Evolutionary conservation across 2,329 filamentous ascomycete species (phyloP).

Genomic region (Penicillium vulpinum): DNA sequence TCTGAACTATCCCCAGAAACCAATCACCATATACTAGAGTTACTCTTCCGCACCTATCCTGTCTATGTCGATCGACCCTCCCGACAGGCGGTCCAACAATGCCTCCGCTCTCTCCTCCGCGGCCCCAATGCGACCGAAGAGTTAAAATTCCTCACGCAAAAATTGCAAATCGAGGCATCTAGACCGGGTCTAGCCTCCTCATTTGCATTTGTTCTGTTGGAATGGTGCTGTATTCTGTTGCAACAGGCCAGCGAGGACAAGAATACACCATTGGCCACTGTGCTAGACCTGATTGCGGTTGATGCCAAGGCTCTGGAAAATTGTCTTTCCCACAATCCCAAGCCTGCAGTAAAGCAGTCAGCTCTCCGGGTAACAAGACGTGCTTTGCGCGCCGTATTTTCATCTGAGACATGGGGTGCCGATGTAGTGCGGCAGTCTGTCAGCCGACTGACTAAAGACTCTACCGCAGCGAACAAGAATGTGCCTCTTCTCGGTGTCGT

Average conservation of each 20-base stretch:
- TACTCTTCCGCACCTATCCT: constrained; percentile 84
- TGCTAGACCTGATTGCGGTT: constrained; percentile 64
- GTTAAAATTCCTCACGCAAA: constrained; percentile 61
- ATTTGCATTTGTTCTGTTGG: constrained; percentile 83
- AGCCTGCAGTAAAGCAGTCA: constrained; percentile 66
- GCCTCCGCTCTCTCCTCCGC: constrained; percentile 68
- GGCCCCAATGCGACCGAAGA: constrained; percentile 54
- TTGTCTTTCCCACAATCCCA: constrained; percentile 67
- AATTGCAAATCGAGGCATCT: constrained; percentile 69
- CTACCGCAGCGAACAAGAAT: constrained; percentile 65
- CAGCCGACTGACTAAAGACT: constrained; percentile 67
- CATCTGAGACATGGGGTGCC: constrained; percentile 57
- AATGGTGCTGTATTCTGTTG: constrained; percentile 83
- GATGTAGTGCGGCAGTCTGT: constrained; percentile 65
- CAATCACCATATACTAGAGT: constrained; percentile 57
- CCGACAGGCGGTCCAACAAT: constrained; percentile 77
- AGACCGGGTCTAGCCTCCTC: constrained; percentile 75
- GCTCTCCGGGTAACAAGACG: constrained; percentile 76
- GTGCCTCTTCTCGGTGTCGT: constrained; percentile 79
- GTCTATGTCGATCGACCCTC: constrained; percentile 85
- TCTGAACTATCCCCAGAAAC: constrained; percentile 34
- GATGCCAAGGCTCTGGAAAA: constrained; percentile 75
- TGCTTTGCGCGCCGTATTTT: constrained; percentile 73
- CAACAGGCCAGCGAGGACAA: constrained; percentile 67
- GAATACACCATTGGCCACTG: constrained; percentile 61